Evolutionary conservation across 257 asterid genomes (phyloP), one percentile per base, ranked within the genome.

Genomic region (Hygrophila difformis): DNA sequence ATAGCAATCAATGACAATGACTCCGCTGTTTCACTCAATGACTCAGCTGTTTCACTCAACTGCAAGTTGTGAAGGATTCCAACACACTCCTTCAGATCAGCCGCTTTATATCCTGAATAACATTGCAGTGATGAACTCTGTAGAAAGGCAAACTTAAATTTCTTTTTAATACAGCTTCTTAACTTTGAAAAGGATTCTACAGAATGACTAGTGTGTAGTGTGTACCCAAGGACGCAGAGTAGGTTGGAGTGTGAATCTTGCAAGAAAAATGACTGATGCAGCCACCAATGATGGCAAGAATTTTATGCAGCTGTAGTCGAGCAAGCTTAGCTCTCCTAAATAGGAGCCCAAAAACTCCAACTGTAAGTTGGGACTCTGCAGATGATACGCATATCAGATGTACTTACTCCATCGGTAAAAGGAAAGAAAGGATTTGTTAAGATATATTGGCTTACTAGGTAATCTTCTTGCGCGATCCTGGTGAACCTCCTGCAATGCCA

Each of bases 281-380:
- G 95, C 95, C 44, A 84, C 65, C 75, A 76, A 5, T 4, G 97
- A 87, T 19, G 97, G 97, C 53, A 81, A 66, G 66, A 76, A 84
- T 54, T 72, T 78, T 28, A 84, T 51, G 43, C 93, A 87, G 15
- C 52, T 69, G 19, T 87, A 84, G n/a, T 84, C 94, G 39, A 87
- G 57, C 56, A 84, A 55, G 53, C 93, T 84, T 12, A 87, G 57
- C 67, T 87, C 97, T 0, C 86, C 83, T 15, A 87, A 47, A 63
- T 80, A 87, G 68, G 64, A 80, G 13, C 82, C 85, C 73, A 87
- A 64, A 68, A 81, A 84, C 73, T 83, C 97, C 33, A 83, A 55
- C 51, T 67, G 67, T 74, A 75, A 50, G 66, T 54, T 48, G 0
- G 70, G 68, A 49, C 3, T 50, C 87, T 84, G 74, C 39, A 63